Conservation (phyloP, 75 land plant genomes). For the Picea glauca region DNA sequence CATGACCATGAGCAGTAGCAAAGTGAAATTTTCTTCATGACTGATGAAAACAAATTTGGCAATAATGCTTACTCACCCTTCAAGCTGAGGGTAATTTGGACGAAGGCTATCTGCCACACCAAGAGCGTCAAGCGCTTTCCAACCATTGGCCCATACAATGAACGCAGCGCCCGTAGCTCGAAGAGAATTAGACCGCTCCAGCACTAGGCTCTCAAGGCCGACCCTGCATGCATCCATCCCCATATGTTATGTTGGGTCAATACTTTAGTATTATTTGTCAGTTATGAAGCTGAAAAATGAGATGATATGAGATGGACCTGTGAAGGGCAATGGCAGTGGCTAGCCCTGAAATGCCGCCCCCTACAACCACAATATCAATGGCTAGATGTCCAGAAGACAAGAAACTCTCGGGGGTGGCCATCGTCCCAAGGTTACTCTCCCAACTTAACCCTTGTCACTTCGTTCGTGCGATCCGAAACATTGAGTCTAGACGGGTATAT, state of each 20-base stretch:
- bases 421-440: too few relatives aligned
- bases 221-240: slow-evolving; percentile 5
- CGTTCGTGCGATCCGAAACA: too few relatives aligned
- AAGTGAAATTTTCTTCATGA: too few relatives aligned
- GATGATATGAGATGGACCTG: neutral
- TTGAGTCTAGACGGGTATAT: too few relatives aligned
- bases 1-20: neutral
- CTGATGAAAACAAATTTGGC: too few relatives aligned
- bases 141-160: slow-evolving; percentile 19
- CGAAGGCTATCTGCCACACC: slow-evolving; percentile 21
- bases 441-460: too few relatives aligned
- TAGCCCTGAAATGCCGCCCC: slow-evolving; percentile 21
- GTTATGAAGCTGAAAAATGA: too few relatives aligned
- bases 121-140: slow-evolving; percentile 28
- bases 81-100: neutral
- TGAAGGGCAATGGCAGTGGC: slow-evolving; percentile 21
- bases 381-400: too few relatives aligned
- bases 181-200: slow-evolving; percentile 20
- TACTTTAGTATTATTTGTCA: too few relatives aligned
- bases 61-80: too few relatives aligned
- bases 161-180: slow-evolving; percentile 22
- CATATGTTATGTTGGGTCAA: too few relatives aligned
- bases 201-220: slow-evolving; percentile 21
- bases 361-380: slow-evolving; percentile 19
- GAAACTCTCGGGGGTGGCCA: too few relatives aligned